These are phyloP conservation scores for Penicillium psychrosexuale DNA, from an alignment of 2,329 filamentous ascomycete species.

Conservation along the genomic window DNA sequence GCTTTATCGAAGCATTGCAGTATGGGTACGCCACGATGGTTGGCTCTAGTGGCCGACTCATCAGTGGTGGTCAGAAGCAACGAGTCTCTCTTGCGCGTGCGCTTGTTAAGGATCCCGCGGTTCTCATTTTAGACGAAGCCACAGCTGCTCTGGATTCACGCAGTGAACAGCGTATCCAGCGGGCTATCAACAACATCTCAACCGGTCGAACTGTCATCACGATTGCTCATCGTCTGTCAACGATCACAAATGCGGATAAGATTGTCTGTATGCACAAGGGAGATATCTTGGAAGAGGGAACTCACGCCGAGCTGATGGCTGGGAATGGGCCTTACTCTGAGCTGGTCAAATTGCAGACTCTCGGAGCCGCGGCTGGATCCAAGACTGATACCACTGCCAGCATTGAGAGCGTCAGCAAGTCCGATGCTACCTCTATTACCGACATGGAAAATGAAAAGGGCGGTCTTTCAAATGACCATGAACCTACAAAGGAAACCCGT, in stretches of 20 bases:
- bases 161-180: constrained; percentile 53
- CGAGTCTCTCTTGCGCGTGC: constrained; percentile 76
- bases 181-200: constrained; percentile 54
- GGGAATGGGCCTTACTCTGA: constrained; percentile 35
- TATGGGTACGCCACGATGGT: constrained; percentile 66
- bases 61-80: constrained; percentile 81
- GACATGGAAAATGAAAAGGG: constrained; percentile 24
- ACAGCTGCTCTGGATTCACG: constrained; percentile 59
- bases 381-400: constrained; percentile 51
- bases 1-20: constrained; percentile 21
- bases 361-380: constrained; percentile 49
- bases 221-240: constrained; percentile 61
- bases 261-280: constrained; percentile 56
- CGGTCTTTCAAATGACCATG: constrained; percentile 4
- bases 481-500: constrained; percentile 13
- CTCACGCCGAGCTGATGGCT: constrained; percentile 51
- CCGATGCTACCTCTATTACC: constrained; percentile 25
- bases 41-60: constrained; percentile 67
- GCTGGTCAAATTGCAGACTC: constrained; percentile 42
- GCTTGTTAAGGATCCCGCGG: constrained; percentile 63
- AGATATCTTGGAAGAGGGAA: constrained; percentile 51
- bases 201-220: constrained; percentile 67
- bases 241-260: constrained; percentile 55
- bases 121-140: constrained; percentile 81
- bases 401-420: constrained; percentile 37